phyloP scores from a whole-genome alignment of 225 moss, liverwort and hornwort genomes.

The Bryum argenteum region DNA sequence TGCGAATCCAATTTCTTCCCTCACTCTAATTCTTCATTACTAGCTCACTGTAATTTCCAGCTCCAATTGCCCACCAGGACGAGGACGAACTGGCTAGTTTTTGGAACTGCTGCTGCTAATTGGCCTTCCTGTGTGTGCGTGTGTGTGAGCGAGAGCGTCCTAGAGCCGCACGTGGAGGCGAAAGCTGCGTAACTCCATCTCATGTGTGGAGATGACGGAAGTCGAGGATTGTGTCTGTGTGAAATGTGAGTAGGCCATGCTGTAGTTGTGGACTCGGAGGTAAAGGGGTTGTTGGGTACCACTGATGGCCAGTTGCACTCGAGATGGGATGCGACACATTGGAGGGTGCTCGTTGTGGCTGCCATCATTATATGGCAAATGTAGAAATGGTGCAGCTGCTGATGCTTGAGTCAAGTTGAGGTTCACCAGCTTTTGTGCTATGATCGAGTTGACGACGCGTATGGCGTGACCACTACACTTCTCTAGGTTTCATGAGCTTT shows the following conservation, averaged over 20 bases:
- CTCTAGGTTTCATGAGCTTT: slow-evolving; percentile 54
- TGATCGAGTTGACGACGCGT: slow-evolving; percentile 13
- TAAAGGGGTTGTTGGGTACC: slow-evolving; percentile 15
- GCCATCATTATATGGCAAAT: slow-evolving; percentile 39
- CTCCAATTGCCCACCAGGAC: slow-evolving; percentile 25
- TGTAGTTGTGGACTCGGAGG: slow-evolving; percentile 22
- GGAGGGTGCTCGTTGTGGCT: slow-evolving; percentile 41
- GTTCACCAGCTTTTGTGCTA: slow-evolving; percentile 16
- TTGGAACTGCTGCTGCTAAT: slow-evolving; percentile 23
- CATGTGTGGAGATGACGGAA: slow-evolving; percentile 32
- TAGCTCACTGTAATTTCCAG: slow-evolving; percentile 24
- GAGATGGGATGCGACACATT: slow-evolving; percentile 40
- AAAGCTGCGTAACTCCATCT: slow-evolving; percentile 29
- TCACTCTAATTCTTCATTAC: slow-evolving; percentile 1
- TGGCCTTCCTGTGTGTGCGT: neutral
- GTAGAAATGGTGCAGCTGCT: slow-evolving; percentile 30
- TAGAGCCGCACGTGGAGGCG: slow-evolving; percentile 36
- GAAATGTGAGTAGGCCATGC: slow-evolving; percentile 29
- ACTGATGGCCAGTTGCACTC: slow-evolving; percentile 43
- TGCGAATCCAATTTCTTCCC: slow-evolving; percentile 26
- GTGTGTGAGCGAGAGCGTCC: slow-evolving; percentile 17
- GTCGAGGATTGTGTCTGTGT: slow-evolving; percentile 17
- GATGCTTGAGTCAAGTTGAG: slow-evolving; percentile 25
- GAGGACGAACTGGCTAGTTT: neutral
- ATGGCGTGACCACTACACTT: slow-evolving; percentile 19